Evolutionary conservation across 208 protist species (phyloP).

Genomic region (Leishmania gerbilli): DNA sequence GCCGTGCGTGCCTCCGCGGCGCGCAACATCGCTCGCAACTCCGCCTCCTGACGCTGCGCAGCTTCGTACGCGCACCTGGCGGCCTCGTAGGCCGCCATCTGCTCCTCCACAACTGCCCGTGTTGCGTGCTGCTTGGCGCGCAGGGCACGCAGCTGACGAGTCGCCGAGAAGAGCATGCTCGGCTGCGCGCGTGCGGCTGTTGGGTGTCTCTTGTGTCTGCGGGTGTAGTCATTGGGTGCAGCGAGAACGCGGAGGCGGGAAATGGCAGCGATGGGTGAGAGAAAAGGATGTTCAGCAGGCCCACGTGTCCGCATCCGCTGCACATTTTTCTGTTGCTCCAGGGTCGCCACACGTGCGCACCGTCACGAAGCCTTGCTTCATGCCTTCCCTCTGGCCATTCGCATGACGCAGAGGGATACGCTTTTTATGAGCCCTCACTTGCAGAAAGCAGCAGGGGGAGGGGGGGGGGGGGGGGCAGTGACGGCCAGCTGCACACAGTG

Average conservation of each 20-base stretch:
- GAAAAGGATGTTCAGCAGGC: background rate
- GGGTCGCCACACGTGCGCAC: too few species aligned
- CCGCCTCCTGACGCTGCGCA: slow-evolving; percentile 30
- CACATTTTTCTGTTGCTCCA: background rate
- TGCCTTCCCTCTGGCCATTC: background rate
- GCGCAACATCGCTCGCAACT: slow-evolving; percentile 35
- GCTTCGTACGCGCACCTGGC: slow-evolving; percentile 13
- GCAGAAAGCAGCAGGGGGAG: background rate
- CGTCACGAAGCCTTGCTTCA: background rate
- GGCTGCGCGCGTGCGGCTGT: background rate
- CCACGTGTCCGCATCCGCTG: background rate
- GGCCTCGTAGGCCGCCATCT: slow-evolving; percentile 14
- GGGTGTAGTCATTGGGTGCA: background rate
- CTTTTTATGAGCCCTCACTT: background rate
- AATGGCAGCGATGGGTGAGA: background rate
- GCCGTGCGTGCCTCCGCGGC: slow-evolving; percentile 15
- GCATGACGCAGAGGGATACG: background rate
- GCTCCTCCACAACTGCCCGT: slow-evolving; percentile 12
- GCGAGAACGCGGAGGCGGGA: background rate
- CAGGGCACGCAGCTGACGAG: slow-evolving; percentile 38
- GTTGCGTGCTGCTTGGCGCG: slow-evolving; percentile 22
- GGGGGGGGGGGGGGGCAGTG: background rate
- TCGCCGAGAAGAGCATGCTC: slow-evolving; percentile 33
- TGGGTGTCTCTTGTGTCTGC: background rate
- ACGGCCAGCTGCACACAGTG: background rate